phyloP scores from a whole-genome alignment of 2,329 filamentous ascomycete species.

The Emmonsiellopsis sp. region DNA sequence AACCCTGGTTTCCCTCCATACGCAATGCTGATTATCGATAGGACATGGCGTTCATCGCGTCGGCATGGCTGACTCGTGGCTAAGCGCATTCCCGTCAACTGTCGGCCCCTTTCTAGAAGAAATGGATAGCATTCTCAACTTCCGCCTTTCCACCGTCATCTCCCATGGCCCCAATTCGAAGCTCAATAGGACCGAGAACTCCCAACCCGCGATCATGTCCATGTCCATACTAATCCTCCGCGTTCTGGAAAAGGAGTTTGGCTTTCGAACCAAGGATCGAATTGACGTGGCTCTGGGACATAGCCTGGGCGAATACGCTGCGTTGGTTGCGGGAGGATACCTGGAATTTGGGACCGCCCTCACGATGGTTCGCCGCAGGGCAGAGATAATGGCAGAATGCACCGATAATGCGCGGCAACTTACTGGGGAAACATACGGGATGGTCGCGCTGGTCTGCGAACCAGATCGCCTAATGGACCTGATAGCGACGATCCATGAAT shows the following conservation, averaged over 20 bases:
- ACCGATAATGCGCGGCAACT: slow-evolving; percentile 56
- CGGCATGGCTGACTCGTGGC: slow-evolving; percentile 79
- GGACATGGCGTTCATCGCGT: slow-evolving; percentile 85
- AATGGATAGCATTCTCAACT: slow-evolving; percentile 68
- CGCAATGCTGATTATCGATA: slow-evolving; percentile 28
- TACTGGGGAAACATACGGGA: slow-evolving; percentile 77
- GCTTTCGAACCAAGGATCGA: slow-evolving; percentile 59
- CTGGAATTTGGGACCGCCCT: slow-evolving; percentile 70
- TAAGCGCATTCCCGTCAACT: slow-evolving; percentile 73
- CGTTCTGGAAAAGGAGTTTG: slow-evolving; percentile 77
- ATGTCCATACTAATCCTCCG: slow-evolving; percentile 83
- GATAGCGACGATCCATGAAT: slow-evolving; percentile 66
- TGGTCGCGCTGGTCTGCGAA: slow-evolving; percentile 88
- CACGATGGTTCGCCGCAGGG: slow-evolving; percentile 65
- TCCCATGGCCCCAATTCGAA: slow-evolving; percentile 66
- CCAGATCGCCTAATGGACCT: slow-evolving; percentile 62
- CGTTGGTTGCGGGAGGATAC: slow-evolving; percentile 76
- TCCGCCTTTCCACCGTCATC: slow-evolving; percentile 69
- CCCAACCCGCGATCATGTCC: slow-evolving; percentile 94
- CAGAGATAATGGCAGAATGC: slow-evolving; percentile 74
- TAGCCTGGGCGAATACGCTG: slow-evolving; percentile 87
- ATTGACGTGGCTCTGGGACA: slow-evolving; percentile 83
- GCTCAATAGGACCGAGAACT: slow-evolving; percentile 75
- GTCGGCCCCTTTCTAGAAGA: slow-evolving; percentile 71
- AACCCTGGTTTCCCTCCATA: background rate